Conservation (phyloP, 2,329 filamentous ascomycete species). For the Colletotrichum sp. region DNA sequence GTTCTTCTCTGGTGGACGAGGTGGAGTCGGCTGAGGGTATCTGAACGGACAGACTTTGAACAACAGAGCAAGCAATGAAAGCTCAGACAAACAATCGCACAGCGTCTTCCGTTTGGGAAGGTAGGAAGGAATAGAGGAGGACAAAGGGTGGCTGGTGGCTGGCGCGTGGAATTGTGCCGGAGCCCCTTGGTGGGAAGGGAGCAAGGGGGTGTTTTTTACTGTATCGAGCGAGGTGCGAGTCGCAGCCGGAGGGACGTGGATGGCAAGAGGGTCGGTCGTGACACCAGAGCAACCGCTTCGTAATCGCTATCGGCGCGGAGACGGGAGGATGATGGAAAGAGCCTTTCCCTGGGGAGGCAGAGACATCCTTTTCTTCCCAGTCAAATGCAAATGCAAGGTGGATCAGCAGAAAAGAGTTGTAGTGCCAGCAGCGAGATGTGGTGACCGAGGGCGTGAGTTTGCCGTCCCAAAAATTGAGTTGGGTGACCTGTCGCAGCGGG, state of each 20-base stretch:
- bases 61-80: background rate
- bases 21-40: background rate
- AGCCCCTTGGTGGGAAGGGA: constrained; percentile 3
- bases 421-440: background rate
- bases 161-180: constrained; percentile 14
- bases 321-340: background rate
- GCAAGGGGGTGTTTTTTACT: constrained; percentile 10
- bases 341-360: background rate
- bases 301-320: constrained; percentile 12
- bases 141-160: constrained; percentile 12
- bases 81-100: background rate
- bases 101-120: background rate
- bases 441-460: constrained; percentile 3
- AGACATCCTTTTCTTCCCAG: background rate
- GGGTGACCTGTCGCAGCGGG: constrained; percentile 16
- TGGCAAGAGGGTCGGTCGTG: background rate
- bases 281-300: background rate
- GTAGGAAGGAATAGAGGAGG: background rate
- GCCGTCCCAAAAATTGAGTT: constrained; percentile 18
- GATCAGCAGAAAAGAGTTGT: background rate
- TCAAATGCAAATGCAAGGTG: background rate
- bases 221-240: background rate
- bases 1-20: background rate
- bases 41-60: background rate
- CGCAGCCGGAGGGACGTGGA: background rate